A percentile compares a stretch with the other conserved stretches of the same genome.
Conservation (phyloP, 371 early-diverging fungal genomes). For the Rhizopus microsporus region DNA sequence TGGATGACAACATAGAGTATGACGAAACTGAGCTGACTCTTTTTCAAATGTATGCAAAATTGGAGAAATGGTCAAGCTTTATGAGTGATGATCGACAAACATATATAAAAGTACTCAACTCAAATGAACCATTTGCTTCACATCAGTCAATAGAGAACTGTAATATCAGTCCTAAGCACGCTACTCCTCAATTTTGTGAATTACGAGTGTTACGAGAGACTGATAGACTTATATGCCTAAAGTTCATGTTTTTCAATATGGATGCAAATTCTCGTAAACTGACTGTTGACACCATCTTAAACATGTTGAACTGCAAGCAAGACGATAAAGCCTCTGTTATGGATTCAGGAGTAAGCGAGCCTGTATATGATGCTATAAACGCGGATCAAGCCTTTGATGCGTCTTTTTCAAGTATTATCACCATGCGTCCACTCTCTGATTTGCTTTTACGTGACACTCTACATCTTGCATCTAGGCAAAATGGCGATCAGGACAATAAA, state of each 20-base stretch:
- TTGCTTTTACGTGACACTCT: slow-evolving; percentile 51
- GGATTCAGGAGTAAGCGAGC: background rate
- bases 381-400: background rate
- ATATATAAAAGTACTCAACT: slow-evolving; percentile 11
- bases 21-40: slow-evolving; percentile 6
- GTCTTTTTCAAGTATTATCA: slow-evolving; percentile 11
- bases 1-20: slow-evolving; percentile 10
- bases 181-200: slow-evolving; percentile 31
- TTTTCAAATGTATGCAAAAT: slow-evolving; percentile 11
- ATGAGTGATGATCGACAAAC: slow-evolving; percentile 28
- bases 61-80: slow-evolving; percentile 41
- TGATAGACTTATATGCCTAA: slow-evolving; percentile 23
- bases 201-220: slow-evolving; percentile 31
- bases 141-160: background rate
- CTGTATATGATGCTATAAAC: background rate
- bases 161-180: slow-evolving; percentile 9
- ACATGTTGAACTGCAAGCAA: background rate
- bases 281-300: slow-evolving; percentile 11
- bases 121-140: background rate
- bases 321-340: background rate
- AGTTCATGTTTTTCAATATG: slow-evolving; percentile 54
- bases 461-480: slow-evolving; percentile 22
- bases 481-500: background rate
- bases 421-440: slow-evolving; percentile 43
- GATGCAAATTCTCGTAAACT: slow-evolving; percentile 25